A percentile compares a stretch with the other conserved stretches of the same genome.
phyloP scores from a whole-genome alignment of 768 basidiomycete species.

The Pisolithus tinctorius region DNA sequence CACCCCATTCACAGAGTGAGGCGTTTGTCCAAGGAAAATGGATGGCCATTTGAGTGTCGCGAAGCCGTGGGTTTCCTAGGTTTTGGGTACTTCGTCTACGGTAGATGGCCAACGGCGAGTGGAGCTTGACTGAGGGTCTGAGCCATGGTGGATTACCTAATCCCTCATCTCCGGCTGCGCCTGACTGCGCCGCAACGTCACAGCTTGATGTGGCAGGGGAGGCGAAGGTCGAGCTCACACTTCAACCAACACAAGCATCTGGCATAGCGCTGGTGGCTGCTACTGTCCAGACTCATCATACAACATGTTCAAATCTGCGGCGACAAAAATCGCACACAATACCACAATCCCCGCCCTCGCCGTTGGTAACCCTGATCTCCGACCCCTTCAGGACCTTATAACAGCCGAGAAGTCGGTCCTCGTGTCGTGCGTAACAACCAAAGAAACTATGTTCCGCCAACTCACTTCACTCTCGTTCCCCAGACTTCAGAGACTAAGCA shows the following conservation, averaged over 20 bases:
- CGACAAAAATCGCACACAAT: constrained; percentile 84
- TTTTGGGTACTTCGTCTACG: too few relatives aligned
- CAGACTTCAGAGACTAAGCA: constrained; percentile 60
- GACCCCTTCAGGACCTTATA: constrained; percentile 83
- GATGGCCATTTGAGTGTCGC: not conserved
- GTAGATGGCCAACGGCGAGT: too few relatives aligned
- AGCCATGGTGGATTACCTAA: not conserved
- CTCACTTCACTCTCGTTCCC: not conserved
- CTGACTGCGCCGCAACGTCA: constrained; percentile 2
- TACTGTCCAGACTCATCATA: constrained; percentile 1
- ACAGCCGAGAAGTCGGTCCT: constrained; percentile 82
- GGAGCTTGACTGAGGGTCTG: too few relatives aligned
- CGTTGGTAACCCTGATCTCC: constrained; percentile 64
- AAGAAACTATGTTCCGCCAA: not conserved
- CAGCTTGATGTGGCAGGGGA: not conserved
- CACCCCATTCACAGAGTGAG: too few relatives aligned
- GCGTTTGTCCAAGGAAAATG: not conserved
- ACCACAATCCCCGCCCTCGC: constrained; percentile 67
- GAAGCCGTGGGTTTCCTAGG: not conserved
- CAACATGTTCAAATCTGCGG: constrained; percentile 70
- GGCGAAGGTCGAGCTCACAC: not conserved
- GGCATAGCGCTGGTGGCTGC: not conserved
- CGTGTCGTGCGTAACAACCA: constrained; percentile 47
- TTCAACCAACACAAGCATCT: constrained; percentile 4
- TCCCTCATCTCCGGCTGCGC: not conserved